Evolutionary conservation across 805 yeast species (phyloP), one percentile per base, ranked within the genome.

Genomic region (Yamadazyma tumulicola): DNA sequence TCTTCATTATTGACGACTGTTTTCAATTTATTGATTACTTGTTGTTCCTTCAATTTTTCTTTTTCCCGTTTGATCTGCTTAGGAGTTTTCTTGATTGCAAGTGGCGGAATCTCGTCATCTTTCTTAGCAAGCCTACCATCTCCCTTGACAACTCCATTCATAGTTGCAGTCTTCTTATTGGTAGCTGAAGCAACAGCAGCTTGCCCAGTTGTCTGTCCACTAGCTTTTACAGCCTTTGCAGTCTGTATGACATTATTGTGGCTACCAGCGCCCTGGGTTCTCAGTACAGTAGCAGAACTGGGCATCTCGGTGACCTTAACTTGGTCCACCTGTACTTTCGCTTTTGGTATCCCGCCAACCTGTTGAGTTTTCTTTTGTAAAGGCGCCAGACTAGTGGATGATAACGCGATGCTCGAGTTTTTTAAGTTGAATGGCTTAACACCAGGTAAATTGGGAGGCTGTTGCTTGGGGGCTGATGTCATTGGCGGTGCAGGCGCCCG

Each of bases 1-100:
- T 93, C 95, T 27, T 77, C 73, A 48, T 74, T 77, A 45, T 81
- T 78, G 7, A 93, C 96, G 20, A 89, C 96, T 3, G 86, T 76
- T 39, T 81, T 75, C 46, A 93, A 67, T 51, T 83, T 85, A 25
- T 83, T 79, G 73, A 91, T 75, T 16, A 87, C 74, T 62, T 91
- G 96, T 29, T 85, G 79, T 48, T 91, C 96, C n/a, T 85, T 81
- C 75, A 88, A 54, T 43, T 55, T 61, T 45, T 67, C 72, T 10
- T 65, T 52, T 39, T 67, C 72, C 37, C 54, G 57, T 49, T 61
- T 63, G 27, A 63, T 32, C 32, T 63, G 70, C 42, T 66, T 65
- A 10, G 70, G 61, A 16, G 62, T 49, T 40, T 67, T 65, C 15
- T 38, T 41, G 15, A 46, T 8, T 19, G 28, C 29, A 4, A 36